Base-by-base conservation (phyloP, 176 grass and related monocot genomes). In the Lolium perenne region DNA sequence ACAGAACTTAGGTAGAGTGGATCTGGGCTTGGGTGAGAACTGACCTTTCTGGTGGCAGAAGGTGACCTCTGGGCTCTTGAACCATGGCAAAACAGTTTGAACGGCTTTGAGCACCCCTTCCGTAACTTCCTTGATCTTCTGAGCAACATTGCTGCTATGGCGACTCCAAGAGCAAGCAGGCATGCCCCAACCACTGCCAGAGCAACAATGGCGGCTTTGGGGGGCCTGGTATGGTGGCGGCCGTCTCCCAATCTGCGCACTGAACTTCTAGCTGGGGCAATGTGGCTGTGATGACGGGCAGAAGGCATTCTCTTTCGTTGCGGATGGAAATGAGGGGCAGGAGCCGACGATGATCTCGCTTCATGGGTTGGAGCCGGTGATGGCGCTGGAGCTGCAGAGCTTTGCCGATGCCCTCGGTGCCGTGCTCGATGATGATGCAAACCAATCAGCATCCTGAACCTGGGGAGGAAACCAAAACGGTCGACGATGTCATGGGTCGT, bases 21-120 rank as follows among this genome's bases (percentile, higher is more conserved):
- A 83, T 93, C 88, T 58, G 89, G 86, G 29, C 91, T 68, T 6
- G 95, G 93, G 69, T 98, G 93, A 21, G 92, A 94, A 90, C 93
- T 98, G 40, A 98, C 93, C 93, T 98, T 97, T 49, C 87, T 89
- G 65, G 65, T 87, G 21, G 80, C 64, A 72, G 84, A 26, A 25
- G 89, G 75, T 79, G 89, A 87, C 38, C 74, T 87, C 22, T 87
- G 84, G 54, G 80, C 65, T 71, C 56, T 83, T 38, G 80, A 86
- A 74, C 89, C 80, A 49, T 48, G 56, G 25, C 8, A 66, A 1
- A 83, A 56, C 12, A 83, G 32, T 72, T 48, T 90, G 55, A 41
- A 66, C 26, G 84, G 66, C 38, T 50, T 74, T 56, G 71, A 57
- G 45, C 58, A 55, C 9, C 49, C 22, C 48, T 78, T 90, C 16